phyloP scores from a whole-genome alignment of 768 basidiomycete genomes.

The Amylocystis lapponica region DNA sequence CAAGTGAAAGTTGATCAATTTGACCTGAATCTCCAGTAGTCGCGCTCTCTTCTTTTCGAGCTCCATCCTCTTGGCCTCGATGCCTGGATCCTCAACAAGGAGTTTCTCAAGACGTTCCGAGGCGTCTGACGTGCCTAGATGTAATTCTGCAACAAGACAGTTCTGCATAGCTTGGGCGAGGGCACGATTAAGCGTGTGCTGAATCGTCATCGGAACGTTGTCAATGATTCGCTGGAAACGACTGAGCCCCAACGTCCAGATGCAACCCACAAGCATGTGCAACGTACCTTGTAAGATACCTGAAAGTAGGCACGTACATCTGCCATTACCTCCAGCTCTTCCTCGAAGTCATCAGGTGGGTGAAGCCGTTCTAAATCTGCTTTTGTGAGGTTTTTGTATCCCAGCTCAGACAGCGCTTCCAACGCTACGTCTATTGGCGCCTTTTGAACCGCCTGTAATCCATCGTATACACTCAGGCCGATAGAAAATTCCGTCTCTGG shows the following conservation, averaged over 20 bases:
- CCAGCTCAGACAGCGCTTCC: constrained; percentile 32
- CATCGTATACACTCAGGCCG: too few species aligned
- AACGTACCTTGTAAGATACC: constrained; percentile 38
- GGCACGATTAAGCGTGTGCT: constrained; percentile 35
- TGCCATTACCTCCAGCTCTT: constrained; percentile 61
- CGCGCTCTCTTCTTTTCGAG: constrained; percentile 28
- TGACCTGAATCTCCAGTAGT: constrained; percentile 35
- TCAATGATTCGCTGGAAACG: constrained; percentile 44
- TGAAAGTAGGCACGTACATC: constrained; percentile 70
- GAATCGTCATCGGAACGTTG: constrained; percentile 50
- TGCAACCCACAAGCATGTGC: not conserved
- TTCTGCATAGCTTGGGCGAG: constrained; percentile 27
- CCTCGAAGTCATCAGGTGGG: constrained; percentile 45
- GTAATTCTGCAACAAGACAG: constrained; percentile 30
- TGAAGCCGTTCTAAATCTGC: constrained; percentile 44
- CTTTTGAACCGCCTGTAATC: constrained; percentile 4
- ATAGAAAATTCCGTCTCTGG: too few species aligned
- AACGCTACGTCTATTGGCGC: constrained; percentile 31
- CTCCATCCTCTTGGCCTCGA: constrained; percentile 29
- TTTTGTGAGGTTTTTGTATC: constrained; percentile 30
- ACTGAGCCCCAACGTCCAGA: not conserved
- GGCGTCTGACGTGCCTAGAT: constrained; percentile 29
- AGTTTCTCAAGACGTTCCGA: constrained; percentile 33
- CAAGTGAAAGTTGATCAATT: constrained; percentile 31
- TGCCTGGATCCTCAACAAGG: constrained; percentile 40